Evolutionary conservation across 2,329 filamentous ascomycete species (phyloP), one percentile per base, ranked within the genome.

Genomic region (Cryphonectria parasitica): DNA sequence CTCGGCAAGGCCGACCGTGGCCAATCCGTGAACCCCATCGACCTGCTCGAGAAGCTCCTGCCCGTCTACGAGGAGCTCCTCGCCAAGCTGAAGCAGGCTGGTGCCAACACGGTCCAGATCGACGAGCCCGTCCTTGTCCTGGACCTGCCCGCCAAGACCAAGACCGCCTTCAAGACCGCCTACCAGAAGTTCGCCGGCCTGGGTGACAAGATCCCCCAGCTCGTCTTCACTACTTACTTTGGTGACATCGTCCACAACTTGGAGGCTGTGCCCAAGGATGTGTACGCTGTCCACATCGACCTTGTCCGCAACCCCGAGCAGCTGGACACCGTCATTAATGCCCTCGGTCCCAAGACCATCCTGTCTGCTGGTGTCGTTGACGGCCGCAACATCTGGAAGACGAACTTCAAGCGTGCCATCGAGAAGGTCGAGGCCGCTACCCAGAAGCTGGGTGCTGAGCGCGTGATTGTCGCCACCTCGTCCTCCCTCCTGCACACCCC

Each of bases 381-480:
- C 79, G 96, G 96, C 79, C 94, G 96, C 80, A 99, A 99, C 90
- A 98, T 99, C 88, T 99, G 96, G 96, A 99, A 99, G 93, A 98
- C 94, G 85, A 97, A 98, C 91, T 92, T 98, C 87, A 92, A 97
- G 90, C 90, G 90, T 78, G 94, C 96, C 79, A 97, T 99, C 75
- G 95, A 96, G 87, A 89, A 86, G 75, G 92, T 96, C 73, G 94
- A 98, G 90, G 87, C 89, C 72, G 96, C 95, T 75, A 87, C 98
- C 78, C 93, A 98, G 87, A 89, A 97, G 87, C 90, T 99, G 74
- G 95, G 96, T 86, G 95, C 97, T 89, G 95, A 98, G 77, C 93
- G 96, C 80, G 95, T 99, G 82, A 93, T 99, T 77, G 94, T 97
- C 77, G 93, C 96, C 80, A 98, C 95, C 77, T 98, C 96, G 80